Base-by-base conservation (phyloP, 495 filamentous ascomycete genomes). In the Opeltia flavorubescens region DNA sequence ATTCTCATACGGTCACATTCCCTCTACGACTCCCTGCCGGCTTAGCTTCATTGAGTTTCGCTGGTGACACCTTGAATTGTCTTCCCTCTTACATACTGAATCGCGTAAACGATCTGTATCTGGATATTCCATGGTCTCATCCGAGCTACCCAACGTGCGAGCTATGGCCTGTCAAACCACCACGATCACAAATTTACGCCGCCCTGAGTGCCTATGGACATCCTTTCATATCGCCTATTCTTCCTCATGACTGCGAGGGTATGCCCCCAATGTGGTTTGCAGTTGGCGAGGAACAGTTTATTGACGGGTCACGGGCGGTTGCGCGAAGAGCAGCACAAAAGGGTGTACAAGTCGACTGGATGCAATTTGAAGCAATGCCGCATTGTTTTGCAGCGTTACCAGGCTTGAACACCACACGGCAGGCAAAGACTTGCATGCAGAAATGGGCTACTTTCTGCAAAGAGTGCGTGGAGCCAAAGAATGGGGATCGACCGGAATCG, bases 321-420 rank as follows among this genome's bases (percentile, higher is more conserved):
- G 76, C 75, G 4, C 55, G 62, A 15, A 62, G 67, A 23, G 62
- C 78, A 1, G 62, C 62, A 15, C 42, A 45, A 4, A 69, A 74
- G n/a, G 75, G 73, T 9, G 76, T 80, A 3, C 50, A 44, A 2
- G 71, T 84, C 1, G 63, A 67, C 27, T 77, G 71, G 47, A 71
- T 78, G 52, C 66, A 80, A 59, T 86, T 72, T 52, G 76, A 81
- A 52, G 72, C 70, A 2, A 83, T 86, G 80, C 81, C 83, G 33
- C 83, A 87, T 56, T 74, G 69, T 43, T 85, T 84, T 57, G 70
- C 36, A 26, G 30, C n/a, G 30, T 9, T 33, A 33, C 24, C 27
- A 15, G 29, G n/a, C 27, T 2, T 46, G 38, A 20, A 9, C 15
- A 33, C 30, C 30, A n/a, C n/a, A n/a, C n/a, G n/a, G 38, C 8